A percentile compares a stretch with the other conserved stretches of the same genome.
Evolutionary conservation across 2,329 filamentous ascomycete species (phyloP).

Genomic region (Claviceps cyperi): DNA sequence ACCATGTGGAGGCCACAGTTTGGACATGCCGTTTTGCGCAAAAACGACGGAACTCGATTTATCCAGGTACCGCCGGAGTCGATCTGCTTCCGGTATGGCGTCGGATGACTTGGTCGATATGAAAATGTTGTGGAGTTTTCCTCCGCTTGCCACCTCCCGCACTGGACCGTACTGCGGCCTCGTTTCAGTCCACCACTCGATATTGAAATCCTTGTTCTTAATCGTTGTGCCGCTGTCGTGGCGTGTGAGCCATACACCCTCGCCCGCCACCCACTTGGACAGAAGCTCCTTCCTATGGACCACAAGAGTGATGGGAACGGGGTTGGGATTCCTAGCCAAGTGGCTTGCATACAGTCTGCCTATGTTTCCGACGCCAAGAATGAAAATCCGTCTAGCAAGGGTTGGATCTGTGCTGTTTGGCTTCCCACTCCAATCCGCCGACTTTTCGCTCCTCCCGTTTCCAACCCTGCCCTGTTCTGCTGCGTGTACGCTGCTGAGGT

Average conservation of each 20-base stretch:
- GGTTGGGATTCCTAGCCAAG: conserved; percentile 41
- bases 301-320: conserved; percentile 68
- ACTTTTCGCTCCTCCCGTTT: background rate
- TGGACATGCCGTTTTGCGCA: conserved; percentile 78
- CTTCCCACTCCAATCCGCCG: background rate
- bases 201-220: conserved; percentile 25
- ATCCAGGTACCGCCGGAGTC: conserved; percentile 47
- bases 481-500: conserved; percentile 11
- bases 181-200: conserved; percentile 41
- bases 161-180: conserved; percentile 21
- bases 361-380: conserved; percentile 70
- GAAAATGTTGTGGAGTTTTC: conserved; percentile 55
- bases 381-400: conserved; percentile 44
- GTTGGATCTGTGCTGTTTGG: conserved; percentile 3
- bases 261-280: conserved; percentile 28
- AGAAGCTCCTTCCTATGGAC: conserved; percentile 46
- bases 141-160: conserved; percentile 25
- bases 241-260: conserved; percentile 29
- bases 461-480: background rate
- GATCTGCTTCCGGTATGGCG: conserved; percentile 46
- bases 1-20: conserved; percentile 40
- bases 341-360: conserved; percentile 66
- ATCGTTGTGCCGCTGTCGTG: conserved; percentile 17
- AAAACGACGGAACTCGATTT: conserved; percentile 61
- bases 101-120: conserved; percentile 61